Conservation (phyloP, 2,329 filamentous ascomycete genomes). For the Sclerotinia glacialis region DNA sequence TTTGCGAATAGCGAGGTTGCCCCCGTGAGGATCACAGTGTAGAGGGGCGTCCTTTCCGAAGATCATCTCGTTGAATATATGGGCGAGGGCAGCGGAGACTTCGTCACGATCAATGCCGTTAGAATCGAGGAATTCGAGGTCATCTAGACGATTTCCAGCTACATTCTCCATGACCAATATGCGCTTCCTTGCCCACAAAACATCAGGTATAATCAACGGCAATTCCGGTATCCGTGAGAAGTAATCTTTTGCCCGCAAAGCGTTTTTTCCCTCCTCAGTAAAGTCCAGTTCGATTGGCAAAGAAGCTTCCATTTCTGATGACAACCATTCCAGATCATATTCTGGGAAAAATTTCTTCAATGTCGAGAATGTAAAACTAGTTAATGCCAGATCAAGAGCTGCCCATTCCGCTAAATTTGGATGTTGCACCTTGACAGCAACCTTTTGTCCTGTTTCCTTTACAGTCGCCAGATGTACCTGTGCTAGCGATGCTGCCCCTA, state of each 20-base stretch:
- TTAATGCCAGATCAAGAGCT: slow-evolving; percentile 80
- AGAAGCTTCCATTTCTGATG: slow-evolving; percentile 86
- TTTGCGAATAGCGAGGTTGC: slow-evolving; percentile 88
- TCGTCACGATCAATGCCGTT: slow-evolving; percentile 92
- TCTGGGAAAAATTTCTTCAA: slow-evolving; percentile 94
- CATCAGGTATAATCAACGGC: slow-evolving; percentile 85
- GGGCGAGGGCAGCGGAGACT: slow-evolving; percentile 84
- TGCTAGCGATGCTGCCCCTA: slow-evolving; percentile 89
- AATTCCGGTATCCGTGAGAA: slow-evolving; percentile 70
- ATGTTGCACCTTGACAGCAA: slow-evolving; percentile 97
- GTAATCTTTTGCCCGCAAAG: slow-evolving; percentile 72
- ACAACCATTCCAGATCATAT: slow-evolving; percentile 95
- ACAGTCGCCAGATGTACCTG: slow-evolving; percentile 89
- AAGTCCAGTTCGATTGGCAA: slow-evolving; percentile 93
- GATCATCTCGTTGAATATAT: slow-evolving; percentile 99
- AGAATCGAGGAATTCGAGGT: slow-evolving; percentile 79
- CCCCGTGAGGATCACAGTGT: slow-evolving; percentile 95
- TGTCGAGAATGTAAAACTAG: slow-evolving; percentile 82
- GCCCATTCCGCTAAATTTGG: slow-evolving; percentile 87
- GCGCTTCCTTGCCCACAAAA: slow-evolving; percentile 83
- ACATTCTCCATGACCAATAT: slow-evolving; percentile 96
- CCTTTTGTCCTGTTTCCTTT: slow-evolving; percentile 76
- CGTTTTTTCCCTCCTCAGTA: slow-evolving; percentile 78
- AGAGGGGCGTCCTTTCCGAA: slow-evolving; percentile 85
- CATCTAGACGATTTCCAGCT: slow-evolving; percentile 80